These are phyloP conservation scores for Monsonia emarginata DNA, from an alignment of 441 rosid species.

Conservation along the genomic window DNA sequence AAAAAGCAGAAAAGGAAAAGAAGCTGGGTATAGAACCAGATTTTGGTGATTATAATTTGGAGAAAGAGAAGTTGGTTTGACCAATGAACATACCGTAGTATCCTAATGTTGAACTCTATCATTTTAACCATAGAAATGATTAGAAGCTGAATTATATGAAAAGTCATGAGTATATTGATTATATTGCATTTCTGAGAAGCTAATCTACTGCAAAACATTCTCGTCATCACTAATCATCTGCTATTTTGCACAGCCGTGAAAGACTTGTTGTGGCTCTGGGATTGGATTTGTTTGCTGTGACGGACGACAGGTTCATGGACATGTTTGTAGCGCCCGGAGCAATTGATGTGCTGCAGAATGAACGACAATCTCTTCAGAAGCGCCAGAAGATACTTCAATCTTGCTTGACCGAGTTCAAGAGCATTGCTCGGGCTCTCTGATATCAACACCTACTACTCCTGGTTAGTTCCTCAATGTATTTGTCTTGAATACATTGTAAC, in stretches of 20 bases:
- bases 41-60: too few species aligned
- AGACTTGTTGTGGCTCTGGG: constrained; percentile 61
- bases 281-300: constrained; percentile 71
- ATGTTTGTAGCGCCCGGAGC: constrained; percentile 93
- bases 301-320: constrained; percentile 84
- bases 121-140: too few species aligned
- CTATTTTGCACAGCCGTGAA: constrained; percentile 45
- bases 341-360: constrained; percentile 52
- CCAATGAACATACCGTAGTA: too few species aligned
- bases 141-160: too few species aligned
- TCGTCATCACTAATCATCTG: neutral
- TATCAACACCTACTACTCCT: neutral
- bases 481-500: neutral
- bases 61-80: too few species aligned
- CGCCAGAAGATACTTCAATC: constrained; percentile 77
- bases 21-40: too few species aligned
- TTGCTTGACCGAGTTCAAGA: constrained; percentile 80
- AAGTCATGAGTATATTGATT: too few species aligned
- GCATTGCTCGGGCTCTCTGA: constrained; percentile 57
- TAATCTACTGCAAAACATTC: too few species aligned
- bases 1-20: too few species aligned
- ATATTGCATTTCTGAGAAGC: too few species aligned
- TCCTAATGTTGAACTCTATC: too few species aligned
- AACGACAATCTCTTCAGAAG: constrained; percentile 60
- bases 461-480: neutral